Evolutionary conservation across 2,329 filamentous ascomycete genomes (phyloP), one percentile per base, ranked within the genome.

Genomic region (Arachnopeziza araneosa): DNA sequence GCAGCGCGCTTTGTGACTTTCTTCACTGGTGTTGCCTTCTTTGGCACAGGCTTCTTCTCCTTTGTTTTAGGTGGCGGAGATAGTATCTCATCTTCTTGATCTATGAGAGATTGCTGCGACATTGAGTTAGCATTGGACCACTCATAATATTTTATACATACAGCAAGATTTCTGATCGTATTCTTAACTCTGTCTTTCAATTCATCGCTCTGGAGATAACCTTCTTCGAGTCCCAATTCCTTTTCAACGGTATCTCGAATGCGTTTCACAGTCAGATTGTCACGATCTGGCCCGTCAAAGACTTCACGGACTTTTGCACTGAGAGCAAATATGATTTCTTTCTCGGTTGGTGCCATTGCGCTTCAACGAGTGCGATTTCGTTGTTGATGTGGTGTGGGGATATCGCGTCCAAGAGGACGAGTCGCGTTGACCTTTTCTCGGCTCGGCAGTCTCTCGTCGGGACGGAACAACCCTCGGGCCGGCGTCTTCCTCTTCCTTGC

Each of bases 181-280:
- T 71, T 69, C 67, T 86, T 87, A 70, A 83, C 86, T 64, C 76
- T 79, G 4, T 74, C 70, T 69, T 87, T 86, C 85, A 85, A 87
- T 19, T 79, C 72, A 0, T 64, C 72, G 1, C 69, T 64, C 17
- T 74, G 73, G 55, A 87, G 79, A 63, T 85, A 84, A 0, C 77
- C 80, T 1, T 77, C 71, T 0, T 79, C 76, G 1, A 87, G 75
- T 1, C 69, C 72, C 0, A 83, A 72, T 51, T 79, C 72, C 30
- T 79, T 72, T 61, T 84, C 82, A 1, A 77, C 79, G 52, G 74
- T 75, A 61, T 80, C 78, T 58, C 85, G 83, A 58, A 85, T 78
- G 55, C 75, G 76, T 66, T 85, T 86, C 61, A 87, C 82, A 0
- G 82, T 81, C 9, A 85, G 76, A 2, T 75, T 64, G 22, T 81